These are phyloP conservation scores for Hordeum marinum DNA, from an alignment of 176 grass and related monocot species.

Conservation along the genomic window DNA sequence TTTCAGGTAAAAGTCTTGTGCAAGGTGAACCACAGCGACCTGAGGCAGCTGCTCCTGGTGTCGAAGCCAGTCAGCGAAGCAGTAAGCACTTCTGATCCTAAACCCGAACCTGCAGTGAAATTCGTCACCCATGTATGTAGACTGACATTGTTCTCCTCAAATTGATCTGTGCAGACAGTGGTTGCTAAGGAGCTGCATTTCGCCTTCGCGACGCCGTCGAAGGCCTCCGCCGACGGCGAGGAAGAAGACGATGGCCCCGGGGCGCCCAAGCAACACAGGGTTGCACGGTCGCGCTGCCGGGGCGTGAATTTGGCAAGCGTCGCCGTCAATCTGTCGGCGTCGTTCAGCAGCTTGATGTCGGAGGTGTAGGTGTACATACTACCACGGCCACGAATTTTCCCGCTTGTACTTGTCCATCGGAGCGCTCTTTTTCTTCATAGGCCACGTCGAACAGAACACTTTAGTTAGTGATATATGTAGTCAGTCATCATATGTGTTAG, in stretches of 20 bases:
- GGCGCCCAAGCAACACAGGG: slow-evolving; percentile 71
- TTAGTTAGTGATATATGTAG: slow-evolving; percentile 13
- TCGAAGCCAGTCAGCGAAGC: slow-evolving; percentile 75
- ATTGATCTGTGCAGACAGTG: slow-evolving; percentile 36
- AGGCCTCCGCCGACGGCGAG: slow-evolving; percentile 11
- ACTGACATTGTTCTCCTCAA: background rate
- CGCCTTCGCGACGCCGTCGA: slow-evolving; percentile 55
- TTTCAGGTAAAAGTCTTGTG: slow-evolving; percentile 63
- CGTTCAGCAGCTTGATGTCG: slow-evolving; percentile 28
- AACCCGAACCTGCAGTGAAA: background rate
- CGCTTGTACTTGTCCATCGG: background rate
- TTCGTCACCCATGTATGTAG: background rate
- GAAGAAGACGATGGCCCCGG: slow-evolving; percentile 11
- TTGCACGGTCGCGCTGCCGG: slow-evolving; percentile 40
- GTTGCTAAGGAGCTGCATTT: slow-evolving; percentile 77
- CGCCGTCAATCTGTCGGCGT: slow-evolving; percentile 40
- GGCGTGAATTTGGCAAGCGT: slow-evolving; percentile 45
- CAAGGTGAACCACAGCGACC: slow-evolving; percentile 67
- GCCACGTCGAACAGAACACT: slow-evolving; percentile 7
- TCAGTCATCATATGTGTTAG: background rate
- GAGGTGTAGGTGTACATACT: slow-evolving; percentile 46
- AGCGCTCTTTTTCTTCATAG: slow-evolving; percentile 19
- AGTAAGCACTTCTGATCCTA: slow-evolving; percentile 29
- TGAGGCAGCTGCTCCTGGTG: slow-evolving; percentile 72
- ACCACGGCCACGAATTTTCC: slow-evolving; percentile 26